Base-by-base conservation (phyloP, 179 eudicot genomes). In the Beta lomatogona region DNA sequence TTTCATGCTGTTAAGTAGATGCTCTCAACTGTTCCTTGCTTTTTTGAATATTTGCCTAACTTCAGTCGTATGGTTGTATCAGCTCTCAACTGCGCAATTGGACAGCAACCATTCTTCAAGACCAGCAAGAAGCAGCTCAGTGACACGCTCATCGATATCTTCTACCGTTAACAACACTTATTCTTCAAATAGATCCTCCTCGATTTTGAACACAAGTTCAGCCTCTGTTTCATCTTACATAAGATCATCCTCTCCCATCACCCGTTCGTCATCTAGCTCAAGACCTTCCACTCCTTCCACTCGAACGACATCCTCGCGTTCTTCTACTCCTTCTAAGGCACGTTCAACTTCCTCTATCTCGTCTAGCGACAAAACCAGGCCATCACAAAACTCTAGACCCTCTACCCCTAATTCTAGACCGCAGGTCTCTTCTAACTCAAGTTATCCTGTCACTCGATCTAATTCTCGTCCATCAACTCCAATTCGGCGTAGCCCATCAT, bases 401-500 rank as follows among this genome's bases (percentile, higher is more conserved):
- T 95, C 99, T 79, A 95, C 98, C 75, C 99, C 97, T 44, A 92
- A 69, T 85, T 92, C 99, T 22, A 91, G 99, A 85, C 87, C 99
- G 14, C 94, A 90, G 50, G 71, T 87, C 22, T 71, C 94, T 64
- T 83, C 91, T 78, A 93, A 85, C 85, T 79, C 86, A 79, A 90
- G 79, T 77, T 72, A 89, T 79, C 89, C 91, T 19, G 58, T 89
- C 77, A 65, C 86, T 75, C 84, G 94, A 52, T 78, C 93, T 73
- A 84, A 79, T 80, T 94, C 99, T 19, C 90, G 98, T 81, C 93
- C 99, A 60, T 94, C 98, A 85, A 95, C 99, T 54, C 99, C 99
- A 77, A 94, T 97, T 41, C 92, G 98, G 22, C 85, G 96, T 55
- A 90, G 74, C 81, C 48, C 89, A 28, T 79, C 89, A 79, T 91